These are phyloP conservation scores for Mycena belliarum DNA, from an alignment of 768 basidiomycete species.

Conservation along the genomic window DNA sequence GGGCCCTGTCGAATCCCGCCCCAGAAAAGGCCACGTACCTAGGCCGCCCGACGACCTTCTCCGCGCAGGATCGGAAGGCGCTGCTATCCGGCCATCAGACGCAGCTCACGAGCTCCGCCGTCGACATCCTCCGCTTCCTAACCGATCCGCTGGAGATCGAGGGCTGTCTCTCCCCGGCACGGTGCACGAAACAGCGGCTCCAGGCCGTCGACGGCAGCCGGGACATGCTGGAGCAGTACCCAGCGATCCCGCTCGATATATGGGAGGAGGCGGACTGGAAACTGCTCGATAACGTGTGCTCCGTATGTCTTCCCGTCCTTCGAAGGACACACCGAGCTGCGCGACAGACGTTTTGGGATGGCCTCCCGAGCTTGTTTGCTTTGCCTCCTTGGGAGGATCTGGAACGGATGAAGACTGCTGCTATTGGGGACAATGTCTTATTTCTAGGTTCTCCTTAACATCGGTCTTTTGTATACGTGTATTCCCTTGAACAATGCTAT, in stretches of 20 bases:
- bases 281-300: neutral
- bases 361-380: neutral
- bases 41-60: too few species aligned
- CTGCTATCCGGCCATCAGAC: too few species aligned
- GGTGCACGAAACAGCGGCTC: neutral
- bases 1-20: neutral
- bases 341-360: neutral
- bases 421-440: neutral
- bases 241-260: neutral
- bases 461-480: too few species aligned
- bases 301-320: neutral
- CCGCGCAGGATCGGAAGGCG: too few species aligned
- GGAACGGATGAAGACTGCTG: neutral
- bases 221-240: neutral
- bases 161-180: neutral
- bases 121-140: neutral
- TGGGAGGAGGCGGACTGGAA: constrained; percentile 4
- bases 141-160: neutral
- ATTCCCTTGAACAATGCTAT: too few species aligned
- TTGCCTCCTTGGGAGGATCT: constrained; percentile 4
- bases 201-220: neutral
- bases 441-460: too few species aligned
- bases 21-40: too few species aligned
- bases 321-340: neutral
- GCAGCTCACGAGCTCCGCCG: too few species aligned